These are phyloP conservation scores for Corchorus capsularis DNA, from an alignment of 345 rosid species.

Conservation along the genomic window DNA sequence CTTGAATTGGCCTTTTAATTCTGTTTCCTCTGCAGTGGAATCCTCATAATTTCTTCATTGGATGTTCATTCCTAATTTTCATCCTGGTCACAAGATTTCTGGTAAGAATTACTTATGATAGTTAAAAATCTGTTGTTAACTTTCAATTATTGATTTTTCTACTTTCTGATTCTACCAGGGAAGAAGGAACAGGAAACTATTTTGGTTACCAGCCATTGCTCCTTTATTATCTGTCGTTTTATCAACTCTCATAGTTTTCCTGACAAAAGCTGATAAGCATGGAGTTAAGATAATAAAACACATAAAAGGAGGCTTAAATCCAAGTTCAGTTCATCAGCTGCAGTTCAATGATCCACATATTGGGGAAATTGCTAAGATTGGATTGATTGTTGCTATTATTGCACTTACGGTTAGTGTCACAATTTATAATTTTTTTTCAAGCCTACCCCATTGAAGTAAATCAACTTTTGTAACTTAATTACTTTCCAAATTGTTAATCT, in stretches of 20 bases:
- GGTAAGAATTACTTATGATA: slow-evolving; percentile 43
- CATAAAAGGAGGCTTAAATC: slow-evolving; percentile 78
- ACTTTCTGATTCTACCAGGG: slow-evolving; percentile 43
- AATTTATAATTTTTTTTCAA: neutral
- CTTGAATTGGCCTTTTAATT: neutral
- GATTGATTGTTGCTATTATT: slow-evolving; percentile 58
- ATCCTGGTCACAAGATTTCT: slow-evolving; percentile 64
- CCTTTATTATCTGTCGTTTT: slow-evolving; percentile 69
- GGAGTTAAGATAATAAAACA: slow-evolving; percentile 82
- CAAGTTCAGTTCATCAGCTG: slow-evolving; percentile 62
- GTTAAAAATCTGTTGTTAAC: neutral
- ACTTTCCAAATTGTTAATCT: neutral
- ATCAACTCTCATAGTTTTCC: slow-evolving; percentile 70
- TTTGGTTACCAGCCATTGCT: slow-evolving; percentile 89
- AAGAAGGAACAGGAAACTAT: slow-evolving; percentile 65
- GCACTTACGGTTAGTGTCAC: slow-evolving; percentile 66
- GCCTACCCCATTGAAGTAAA: neutral
- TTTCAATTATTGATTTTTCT: neutral
- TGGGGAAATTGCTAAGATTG: slow-evolving; percentile 69
- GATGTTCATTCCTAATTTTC: slow-evolving; percentile 61
- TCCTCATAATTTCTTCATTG: slow-evolving; percentile 53
- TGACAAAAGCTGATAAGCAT: slow-evolving; percentile 80
- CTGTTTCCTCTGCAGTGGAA: slow-evolving; percentile 51
- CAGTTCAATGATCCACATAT: slow-evolving; percentile 57
- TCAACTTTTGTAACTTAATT: neutral